Base-by-base conservation (phyloP, 2,329 filamentous ascomycete species). In the Phaeosphaeriaceae sp. region DNA sequence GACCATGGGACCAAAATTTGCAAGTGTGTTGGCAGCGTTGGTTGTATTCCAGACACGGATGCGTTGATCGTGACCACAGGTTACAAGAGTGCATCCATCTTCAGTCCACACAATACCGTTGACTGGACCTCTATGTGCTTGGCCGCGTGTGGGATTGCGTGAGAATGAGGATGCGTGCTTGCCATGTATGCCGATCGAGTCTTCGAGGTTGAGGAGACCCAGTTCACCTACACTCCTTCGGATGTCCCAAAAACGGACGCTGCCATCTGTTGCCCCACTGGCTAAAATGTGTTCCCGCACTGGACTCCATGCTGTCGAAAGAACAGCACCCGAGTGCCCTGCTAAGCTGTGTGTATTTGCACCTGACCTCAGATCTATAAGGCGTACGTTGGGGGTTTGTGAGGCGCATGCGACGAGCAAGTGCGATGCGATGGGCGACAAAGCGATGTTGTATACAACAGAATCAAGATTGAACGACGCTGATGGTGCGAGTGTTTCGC, bases 341-440 rank as follows among this genome's bases (percentile, higher is more conserved):
- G 83, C 65, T 35, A 83, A 66, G 38, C 76, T 76, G 70, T 81
- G 70, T 54, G 83, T 79, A 39, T 82, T 85, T 13, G 91, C 83
- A 2, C 91, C 91, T 1, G 92, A 92, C 43, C 89, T 88, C 28
- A 97, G 80, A 68, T 97, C 93, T 5, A 97, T 85, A 6, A 97
- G 83, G 13, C 92, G 86, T 12, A 96, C 88, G 20, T 89, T 82
- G 6, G 90, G 90, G 67, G 94, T 87, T 56, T 95, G 91, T 0
- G 92, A 95, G 0, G 89, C 92, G 64, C 91, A 94, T 8, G 93
- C 92, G 8, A 97, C 89, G 3, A 96, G 82, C 0, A 96, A 79
- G 64, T 92, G 81, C 43, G 84, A 77, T 47, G 90, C 83, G 49
- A 92, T 77, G 34, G 87, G 82, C 1, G 92, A 96, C 20, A 90